Percentiles rank a stretch among this genome's conserved stretches.
These are phyloP conservation scores for Elongisporangium undulatum DNA, from an alignment of 352 stramenopile genomes.

Conservation along the genomic window DNA sequence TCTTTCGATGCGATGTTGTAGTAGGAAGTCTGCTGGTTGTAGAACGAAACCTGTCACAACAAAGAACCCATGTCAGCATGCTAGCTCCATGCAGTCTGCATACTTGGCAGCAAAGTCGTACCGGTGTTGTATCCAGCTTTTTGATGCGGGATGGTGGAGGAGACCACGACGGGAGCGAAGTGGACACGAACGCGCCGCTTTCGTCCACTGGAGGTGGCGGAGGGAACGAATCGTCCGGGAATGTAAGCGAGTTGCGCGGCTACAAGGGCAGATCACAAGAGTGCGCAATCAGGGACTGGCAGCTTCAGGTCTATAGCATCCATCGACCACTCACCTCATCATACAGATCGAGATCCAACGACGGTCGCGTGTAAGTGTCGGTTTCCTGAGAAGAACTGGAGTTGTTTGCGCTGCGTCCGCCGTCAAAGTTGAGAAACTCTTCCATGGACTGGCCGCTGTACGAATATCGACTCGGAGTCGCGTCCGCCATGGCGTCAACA, in stretches of 20 bases:
- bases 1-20: constrained; percentile 67
- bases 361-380: constrained; percentile 30
- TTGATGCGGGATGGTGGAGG: constrained; percentile 63
- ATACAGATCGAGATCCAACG: constrained; percentile 27
- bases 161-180: constrained; percentile 76
- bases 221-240: constrained; percentile 70
- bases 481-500: constrained; percentile 20
- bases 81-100: neutral
- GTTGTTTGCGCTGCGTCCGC: constrained; percentile 20
- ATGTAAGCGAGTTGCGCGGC: constrained; percentile 35
- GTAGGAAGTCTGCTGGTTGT: constrained; percentile 68
- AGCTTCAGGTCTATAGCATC: neutral
- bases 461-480: constrained; percentile 53
- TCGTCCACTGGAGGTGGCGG: constrained; percentile 65
- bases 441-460: constrained; percentile 56
- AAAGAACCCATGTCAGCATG: neutral
- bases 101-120: neutral
- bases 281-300: neutral
- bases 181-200: constrained; percentile 55
- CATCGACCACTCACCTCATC: constrained; percentile 20
- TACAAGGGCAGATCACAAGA: neutral
- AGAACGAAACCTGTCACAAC: constrained; percentile 37
- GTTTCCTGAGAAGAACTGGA: constrained; percentile 53
- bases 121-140: constrained; percentile 46
- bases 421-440: constrained; percentile 47